Percentiles rank a stretch among this genome's conserved stretches.
These are phyloP conservation scores for Yarrowia osloensis DNA, from an alignment of 805 yeast genomes.

Conservation along the genomic window DNA sequence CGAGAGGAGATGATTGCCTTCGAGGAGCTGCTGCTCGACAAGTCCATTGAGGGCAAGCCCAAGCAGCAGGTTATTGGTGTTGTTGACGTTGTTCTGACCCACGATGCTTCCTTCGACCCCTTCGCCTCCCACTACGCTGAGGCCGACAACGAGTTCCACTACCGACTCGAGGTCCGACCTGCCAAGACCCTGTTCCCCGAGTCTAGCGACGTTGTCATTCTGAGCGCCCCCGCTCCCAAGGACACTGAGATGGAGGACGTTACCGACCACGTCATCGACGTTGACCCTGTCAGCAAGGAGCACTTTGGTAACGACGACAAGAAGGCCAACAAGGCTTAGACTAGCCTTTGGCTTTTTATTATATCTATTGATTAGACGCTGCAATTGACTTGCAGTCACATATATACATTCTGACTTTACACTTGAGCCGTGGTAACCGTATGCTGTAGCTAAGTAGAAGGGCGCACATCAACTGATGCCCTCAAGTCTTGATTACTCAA, in stretches of 20 bases:
- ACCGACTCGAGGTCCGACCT: constrained; percentile 25
- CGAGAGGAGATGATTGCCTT: constrained; percentile 22
- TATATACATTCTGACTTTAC: background rate
- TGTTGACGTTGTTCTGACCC: constrained; percentile 15
- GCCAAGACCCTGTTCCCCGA: constrained; percentile 11
- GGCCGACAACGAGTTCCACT: constrained; percentile 1
- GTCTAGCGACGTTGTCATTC: constrained; percentile 1
- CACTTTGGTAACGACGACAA: constrained; percentile 1
- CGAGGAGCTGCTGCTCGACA: constrained; percentile 21
- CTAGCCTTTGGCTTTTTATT: background rate
- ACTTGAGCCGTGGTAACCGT: too few species aligned
- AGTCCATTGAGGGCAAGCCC: constrained; percentile 13
- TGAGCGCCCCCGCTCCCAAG: background rate
- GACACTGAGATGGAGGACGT: background rate
- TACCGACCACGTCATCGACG: constrained; percentile 5
- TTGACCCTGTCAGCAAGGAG: constrained; percentile 10
- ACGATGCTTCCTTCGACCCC: constrained; percentile 17
- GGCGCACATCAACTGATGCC: too few species aligned
- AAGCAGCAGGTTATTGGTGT: constrained; percentile 26
- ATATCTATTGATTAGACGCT: background rate
- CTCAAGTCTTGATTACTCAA: too few species aligned
- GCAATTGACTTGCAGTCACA: background rate
- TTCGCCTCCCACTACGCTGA: constrained; percentile 3
- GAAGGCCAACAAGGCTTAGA: background rate
- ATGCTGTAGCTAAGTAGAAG: too few species aligned